Evolutionary conservation across 495 filamentous ascomycete species (phyloP), one percentile per base, ranked within the genome.

Genomic region (Pseudoneurospora amorphoporcata): DNA sequence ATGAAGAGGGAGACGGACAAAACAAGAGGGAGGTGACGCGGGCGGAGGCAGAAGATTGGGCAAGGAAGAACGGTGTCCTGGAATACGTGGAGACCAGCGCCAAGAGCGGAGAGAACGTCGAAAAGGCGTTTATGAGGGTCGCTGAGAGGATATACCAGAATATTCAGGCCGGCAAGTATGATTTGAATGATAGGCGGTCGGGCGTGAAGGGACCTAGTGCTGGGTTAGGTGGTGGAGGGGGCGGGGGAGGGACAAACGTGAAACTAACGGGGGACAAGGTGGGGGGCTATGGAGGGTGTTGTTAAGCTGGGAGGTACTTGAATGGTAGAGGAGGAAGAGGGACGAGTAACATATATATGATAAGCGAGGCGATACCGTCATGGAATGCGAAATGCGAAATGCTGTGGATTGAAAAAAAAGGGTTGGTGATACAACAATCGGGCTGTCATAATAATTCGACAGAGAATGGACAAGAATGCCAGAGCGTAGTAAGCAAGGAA

Each of bases 61-160:
- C 93, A 41, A 84, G 84, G 70, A 80, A 84, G 73, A 97, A 98
- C 81, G 90, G 90, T 69, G 88, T 98, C 19, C 87, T 97, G 72
- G 88, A 91, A 75, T 97, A 97, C 79, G 92, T 98, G 68, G 95
- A 99, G 83, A 99, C 95, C n/a, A 91, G 88, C 71, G 95, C 95
- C 43, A 99, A 97, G 84, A 94, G 89, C 43, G 95, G 95, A 32
- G 93, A 95, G 79, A 92, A 92, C 29, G 95, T 99, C 41, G 95
- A 99, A 81, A 86, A 89, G 72, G 95, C 95, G 3, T 99, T 99
- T 76, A 86, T 96, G 78, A 90, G 95, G 76, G 94, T 97, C 40
- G 94, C 95, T 41, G 92, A 97, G 83, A 86, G 93, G 75, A 98
- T 99, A 74, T 97, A 94, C 83, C 88, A 92, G 80, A 98, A 97